Conservation (phyloP, 768 basidiomycete species). For the Termitomyces sp. region DNA sequence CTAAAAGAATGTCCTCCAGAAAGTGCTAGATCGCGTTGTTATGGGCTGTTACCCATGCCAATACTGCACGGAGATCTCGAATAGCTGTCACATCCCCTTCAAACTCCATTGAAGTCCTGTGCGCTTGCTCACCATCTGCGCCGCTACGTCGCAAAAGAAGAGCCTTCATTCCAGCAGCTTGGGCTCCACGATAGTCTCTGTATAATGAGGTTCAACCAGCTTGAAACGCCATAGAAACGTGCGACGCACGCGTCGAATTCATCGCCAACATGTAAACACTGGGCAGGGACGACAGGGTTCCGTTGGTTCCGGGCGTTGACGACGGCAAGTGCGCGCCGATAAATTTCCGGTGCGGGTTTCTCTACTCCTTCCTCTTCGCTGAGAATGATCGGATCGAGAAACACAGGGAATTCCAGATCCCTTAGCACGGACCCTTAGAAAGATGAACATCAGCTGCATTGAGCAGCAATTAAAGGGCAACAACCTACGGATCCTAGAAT, state of each 20-base stretch:
- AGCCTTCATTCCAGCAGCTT: conserved; percentile 17
- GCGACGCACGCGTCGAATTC: conserved; percentile 54
- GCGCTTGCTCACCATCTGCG: conserved; percentile 10
- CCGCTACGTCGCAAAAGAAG: conserved; percentile 12
- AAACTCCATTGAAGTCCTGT: conserved; percentile 1
- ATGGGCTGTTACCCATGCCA: conserved; percentile 12
- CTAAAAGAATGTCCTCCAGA: not conserved
- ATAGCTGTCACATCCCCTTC: conserved; percentile 2
- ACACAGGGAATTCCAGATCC: conserved; percentile 50
- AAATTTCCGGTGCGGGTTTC: conserved; percentile 63
- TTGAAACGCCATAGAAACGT: not conserved
- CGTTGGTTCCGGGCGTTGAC: conserved; percentile 17
- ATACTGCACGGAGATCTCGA: conserved; percentile 10
- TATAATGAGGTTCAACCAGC: not conserved
- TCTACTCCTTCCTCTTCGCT: conserved; percentile 67
- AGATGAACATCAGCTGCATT: not conserved
- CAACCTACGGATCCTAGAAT: conserved; percentile 61
- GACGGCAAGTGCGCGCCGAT: conserved; percentile 36
- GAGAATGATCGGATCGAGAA: conserved; percentile 52
- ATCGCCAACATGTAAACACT: conserved; percentile 73
- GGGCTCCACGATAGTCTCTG: conserved; percentile 18
- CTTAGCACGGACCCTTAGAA: conserved; percentile 42
- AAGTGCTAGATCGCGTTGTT: not conserved
- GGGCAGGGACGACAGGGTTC: conserved; percentile 24
- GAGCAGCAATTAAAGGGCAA: not conserved